Evolutionary conservation across 1,284 basidiomycete genomes (phyloP).

Genomic region (Marasmius fiardii): DNA sequence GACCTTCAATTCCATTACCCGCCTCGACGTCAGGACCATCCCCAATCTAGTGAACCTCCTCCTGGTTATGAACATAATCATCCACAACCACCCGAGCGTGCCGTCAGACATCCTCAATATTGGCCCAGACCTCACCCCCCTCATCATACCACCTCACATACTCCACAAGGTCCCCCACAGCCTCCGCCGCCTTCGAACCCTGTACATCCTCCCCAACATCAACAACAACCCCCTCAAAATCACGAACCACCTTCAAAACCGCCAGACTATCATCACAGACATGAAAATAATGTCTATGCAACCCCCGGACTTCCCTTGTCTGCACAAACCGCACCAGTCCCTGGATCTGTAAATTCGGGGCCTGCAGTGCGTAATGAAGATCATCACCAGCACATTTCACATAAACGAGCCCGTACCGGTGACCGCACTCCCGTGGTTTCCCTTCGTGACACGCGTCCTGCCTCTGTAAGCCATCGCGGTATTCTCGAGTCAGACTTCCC

Average conservation of each 20-base stretch:
- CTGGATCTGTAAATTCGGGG: slow-evolving; percentile 29
- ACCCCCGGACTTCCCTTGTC: slow-evolving; percentile 41
- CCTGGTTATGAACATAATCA: slow-evolving; percentile 18
- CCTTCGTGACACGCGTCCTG: slow-evolving; percentile 34
- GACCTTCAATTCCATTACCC: slow-evolving; percentile 57
- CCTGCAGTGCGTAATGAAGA: slow-evolving; percentile 33
- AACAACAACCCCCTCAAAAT: slow-evolving; percentile 35
- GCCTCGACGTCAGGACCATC: slow-evolving; percentile 25
- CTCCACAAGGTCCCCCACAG: slow-evolving; percentile 19
- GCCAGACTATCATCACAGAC: slow-evolving; percentile 34
- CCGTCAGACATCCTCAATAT: slow-evolving; percentile 21
- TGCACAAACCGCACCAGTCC: slow-evolving; percentile 34
- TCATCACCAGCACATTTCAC: slow-evolving; percentile 25
- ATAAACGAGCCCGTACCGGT: slow-evolving; percentile 31
- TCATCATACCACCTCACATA: neutral
- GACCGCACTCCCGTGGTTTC: slow-evolving; percentile 25
- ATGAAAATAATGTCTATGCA: slow-evolving; percentile 36
- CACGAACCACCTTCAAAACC: slow-evolving; percentile 27
- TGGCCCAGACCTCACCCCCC: slow-evolving; percentile 23
- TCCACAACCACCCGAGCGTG: slow-evolving; percentile 21
- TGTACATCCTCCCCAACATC: slow-evolving; percentile 19
- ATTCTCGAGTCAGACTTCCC: slow-evolving; percentile 7
- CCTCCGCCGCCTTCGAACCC: slow-evolving; percentile 17
- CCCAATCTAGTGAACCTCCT: slow-evolving; percentile 9
- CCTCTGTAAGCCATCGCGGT: slow-evolving; percentile 26